Base-by-base conservation (phyloP, 116 monocot genomes). In the Papilionanthe hybrid region DNA sequence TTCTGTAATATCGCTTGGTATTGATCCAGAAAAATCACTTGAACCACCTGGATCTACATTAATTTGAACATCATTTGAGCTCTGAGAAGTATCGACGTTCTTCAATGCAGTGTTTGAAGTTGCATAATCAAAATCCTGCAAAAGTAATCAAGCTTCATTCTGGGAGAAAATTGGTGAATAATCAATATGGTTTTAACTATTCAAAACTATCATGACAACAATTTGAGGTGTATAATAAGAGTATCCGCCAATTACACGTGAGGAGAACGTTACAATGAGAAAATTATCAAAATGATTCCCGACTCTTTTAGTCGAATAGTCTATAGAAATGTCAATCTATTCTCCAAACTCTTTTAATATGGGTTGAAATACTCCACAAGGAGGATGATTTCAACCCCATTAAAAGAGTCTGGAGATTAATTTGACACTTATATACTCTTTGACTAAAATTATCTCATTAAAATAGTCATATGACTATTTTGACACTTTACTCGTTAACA, bases 91-190 rank as follows among this genome's bases (percentile, higher is more conserved):
- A 29, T 68, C 55, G 79, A 75, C 78, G 75, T 48, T 58, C 77
- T 72, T 81, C 75, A 63, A 30, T 17, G 76, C 78, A 72, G 69
- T 68, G 53, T 78, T 81, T 71, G 76, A 79, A 13, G 45, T 75
- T 63, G 78, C 78, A 58, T 65, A 78, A 55, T 83, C 83, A 42
- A 78, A 83, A 86, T 72, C 77, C 93, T 93, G 83, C 13, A 55
- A 78, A 65, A 1, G 27, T 19, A 50, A 81, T 29, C 27, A 41
- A 56, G 48, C 18, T 13, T 27, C 32, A 77, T 48, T 15, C 45
- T 22, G 22, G 6, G 4, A 73, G 29, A 17, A 75, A 48, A 50
- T 23, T 49, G 27, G 27, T 75, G 12, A 75, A 75, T 42, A 73
- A 7, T 22, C 73, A n/a, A 44, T 10, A 75, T 75, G 15, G 12